Percentiles rank a stretch among this genome's conserved stretches.
Evolutionary conservation across 495 filamentous ascomycete species (phyloP).

Genomic region (Hypoxylon intermedium): DNA sequence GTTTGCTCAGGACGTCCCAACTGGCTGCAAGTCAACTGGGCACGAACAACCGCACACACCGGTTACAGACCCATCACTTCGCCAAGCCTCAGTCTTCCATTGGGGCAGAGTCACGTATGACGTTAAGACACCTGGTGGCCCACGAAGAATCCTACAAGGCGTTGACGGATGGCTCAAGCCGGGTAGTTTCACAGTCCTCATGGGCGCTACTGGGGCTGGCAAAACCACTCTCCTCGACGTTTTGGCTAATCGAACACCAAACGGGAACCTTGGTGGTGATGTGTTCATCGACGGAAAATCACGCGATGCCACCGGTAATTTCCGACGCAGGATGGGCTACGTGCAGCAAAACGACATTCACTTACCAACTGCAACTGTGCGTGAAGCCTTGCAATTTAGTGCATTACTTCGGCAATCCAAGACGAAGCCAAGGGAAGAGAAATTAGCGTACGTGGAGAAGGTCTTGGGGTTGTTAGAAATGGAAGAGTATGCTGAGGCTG

Average conservation of each 20-base stretch:
- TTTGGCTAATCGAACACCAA: conserved; percentile 78
- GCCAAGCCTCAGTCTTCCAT: too few species aligned
- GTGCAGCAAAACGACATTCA: conserved; percentile 93
- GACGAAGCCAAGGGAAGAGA: conserved; percentile 63
- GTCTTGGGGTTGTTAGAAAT: conserved; percentile 78
- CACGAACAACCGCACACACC: not conserved
- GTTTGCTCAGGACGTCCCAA: too few species aligned
- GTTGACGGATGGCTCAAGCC: too few species aligned
- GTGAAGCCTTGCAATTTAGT: conserved; percentile 73
- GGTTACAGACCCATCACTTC: not conserved
- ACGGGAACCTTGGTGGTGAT: conserved; percentile 81
- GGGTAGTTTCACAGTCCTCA: too few species aligned
- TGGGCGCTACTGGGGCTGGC: conserved; percentile 72
- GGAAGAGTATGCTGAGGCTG: conserved; percentile 73
- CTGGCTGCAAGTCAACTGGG: not conserved
- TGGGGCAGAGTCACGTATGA: too few species aligned
- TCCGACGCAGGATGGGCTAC: conserved; percentile 86
- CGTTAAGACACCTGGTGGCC: too few species aligned
- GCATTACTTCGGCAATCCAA: conserved; percentile 74
- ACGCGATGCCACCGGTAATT: conserved; percentile 71
- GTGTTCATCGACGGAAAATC: conserved; percentile 75
- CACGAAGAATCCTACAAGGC: not conserved
- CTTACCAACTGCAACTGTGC: conserved; percentile 73
- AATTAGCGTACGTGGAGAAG: conserved; percentile 74
- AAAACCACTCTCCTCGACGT: conserved; percentile 77